Base-by-base conservation (phyloP, 1,284 basidiomycete genomes). In the Volvariella volvacea region DNA sequence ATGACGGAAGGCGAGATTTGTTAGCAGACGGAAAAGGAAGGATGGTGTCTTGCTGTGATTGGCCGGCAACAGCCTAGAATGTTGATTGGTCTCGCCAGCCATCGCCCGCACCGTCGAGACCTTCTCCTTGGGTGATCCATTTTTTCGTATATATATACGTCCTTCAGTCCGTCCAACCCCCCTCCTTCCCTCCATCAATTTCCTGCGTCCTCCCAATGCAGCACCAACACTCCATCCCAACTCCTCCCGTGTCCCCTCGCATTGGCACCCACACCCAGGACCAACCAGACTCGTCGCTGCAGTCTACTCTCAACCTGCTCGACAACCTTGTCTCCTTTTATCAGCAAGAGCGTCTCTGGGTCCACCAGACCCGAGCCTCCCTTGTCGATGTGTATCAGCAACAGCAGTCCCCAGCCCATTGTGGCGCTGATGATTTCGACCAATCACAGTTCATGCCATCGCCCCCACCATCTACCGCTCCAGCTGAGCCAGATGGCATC, bases 331-430 rank as follows among this genome's bases (percentile, higher is more conserved):
- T 78, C 37, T 62, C 72, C 12, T 83, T 80, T 53, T 85, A 86
- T 58, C 75, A 81, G 55, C 70, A 78, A 52, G 78, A 83, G 61
- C 76, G 76, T 36, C 74, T 74, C 62, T 85, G 83, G 80, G 73
- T 83, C 3, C 75, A 79, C 53, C 74, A 68, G 36, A 72, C 72
- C 30, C 69, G 73, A 19, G 66, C 68, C 16, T 59, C 63, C 39
- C 63, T 77, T 33, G 70, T 73, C 55, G 56, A 64, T 36, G 58
- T 62, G 7, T 55, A 58, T 37, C 44, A 57, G 22, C 47, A 28
- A 28, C 25, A 55, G 16, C 38, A 17, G n/a, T 39, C 38, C 10
- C 20, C 25, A 28, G 7, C 19, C 16, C 20, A n/a, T n/a, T n/a
- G n/a, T n/a, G n/a, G n/a, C n/a, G n/a, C 10, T 8, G 22, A 31